Evolutionary conservation across 345 rosid species (phyloP).

Genomic region (Salix brachista): DNA sequence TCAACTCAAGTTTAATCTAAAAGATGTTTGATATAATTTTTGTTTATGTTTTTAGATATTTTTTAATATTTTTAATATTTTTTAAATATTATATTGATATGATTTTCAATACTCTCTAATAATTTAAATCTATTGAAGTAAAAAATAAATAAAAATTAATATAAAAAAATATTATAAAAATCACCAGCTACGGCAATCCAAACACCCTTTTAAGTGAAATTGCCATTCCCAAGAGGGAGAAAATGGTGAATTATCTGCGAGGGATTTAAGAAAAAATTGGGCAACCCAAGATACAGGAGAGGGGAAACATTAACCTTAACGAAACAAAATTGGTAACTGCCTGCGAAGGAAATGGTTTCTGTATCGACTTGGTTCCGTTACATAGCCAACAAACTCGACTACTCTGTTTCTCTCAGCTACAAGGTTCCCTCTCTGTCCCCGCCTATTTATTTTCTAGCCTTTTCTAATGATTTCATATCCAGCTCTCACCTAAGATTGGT

Average conservation of each 20-base stretch:
- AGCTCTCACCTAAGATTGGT: neutral
- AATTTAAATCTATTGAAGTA: no score
- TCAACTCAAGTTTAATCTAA: no score
- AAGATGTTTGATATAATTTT: no score
- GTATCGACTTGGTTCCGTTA: constrained; percentile 73
- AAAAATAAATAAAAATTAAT: no score
- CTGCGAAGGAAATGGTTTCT: constrained; percentile 50
- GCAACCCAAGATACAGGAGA: neutral
- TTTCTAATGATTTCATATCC: neutral
- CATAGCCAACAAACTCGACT: constrained; percentile 60
- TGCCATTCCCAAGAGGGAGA: neutral
- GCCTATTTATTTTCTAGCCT: neutral
- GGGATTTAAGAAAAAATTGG: neutral
- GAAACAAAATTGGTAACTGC: neutral
- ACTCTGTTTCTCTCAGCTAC: constrained; percentile 52
- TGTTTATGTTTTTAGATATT: no score
- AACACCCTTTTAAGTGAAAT: no score
- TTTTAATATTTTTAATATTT: no score
- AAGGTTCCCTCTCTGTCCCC: constrained; percentile 41
- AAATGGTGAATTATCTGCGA: neutral
- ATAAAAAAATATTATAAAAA: no score
- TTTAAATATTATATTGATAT: no score
- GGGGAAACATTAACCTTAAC: neutral
- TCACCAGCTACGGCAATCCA: no score
- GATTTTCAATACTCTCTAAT: no score